These are phyloP conservation scores for Trametes elegans DNA, from an alignment of 768 basidiomycete genomes.

Conservation along the genomic window DNA sequence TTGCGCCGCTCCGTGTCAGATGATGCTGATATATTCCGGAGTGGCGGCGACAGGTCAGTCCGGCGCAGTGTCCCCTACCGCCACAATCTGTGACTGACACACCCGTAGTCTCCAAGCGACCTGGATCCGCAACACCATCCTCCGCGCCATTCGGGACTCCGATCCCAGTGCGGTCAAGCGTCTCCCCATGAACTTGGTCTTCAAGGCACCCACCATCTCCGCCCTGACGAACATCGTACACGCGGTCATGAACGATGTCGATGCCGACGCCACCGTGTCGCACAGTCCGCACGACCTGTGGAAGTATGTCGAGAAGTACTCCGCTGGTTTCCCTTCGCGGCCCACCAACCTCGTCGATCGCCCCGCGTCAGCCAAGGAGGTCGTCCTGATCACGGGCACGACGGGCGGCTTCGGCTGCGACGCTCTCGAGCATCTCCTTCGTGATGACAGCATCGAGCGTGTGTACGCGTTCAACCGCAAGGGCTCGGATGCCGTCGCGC, in stretches of 20 bases:
- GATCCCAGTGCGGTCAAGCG: slow-evolving; percentile 13
- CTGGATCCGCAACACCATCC: slow-evolving; percentile 33
- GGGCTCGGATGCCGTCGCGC: slow-evolving; percentile 16
- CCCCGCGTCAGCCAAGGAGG: slow-evolving; percentile 13
- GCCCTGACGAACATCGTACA: slow-evolving; percentile 23
- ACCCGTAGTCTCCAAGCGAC: slow-evolving; percentile 31
- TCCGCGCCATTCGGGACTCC: slow-evolving; percentile 29
- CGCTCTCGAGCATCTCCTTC: slow-evolving; percentile 27
- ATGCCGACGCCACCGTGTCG: slow-evolving; percentile 5
- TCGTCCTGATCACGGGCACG: slow-evolving; percentile 34
- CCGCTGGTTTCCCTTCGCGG: slow-evolving; percentile 2
- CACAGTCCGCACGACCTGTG: slow-evolving; percentile 1
- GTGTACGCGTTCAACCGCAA: slow-evolving; percentile 30
- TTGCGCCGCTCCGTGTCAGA: slow-evolving; percentile 30
- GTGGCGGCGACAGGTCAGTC: slow-evolving; percentile 39
- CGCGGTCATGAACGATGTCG: background rate
- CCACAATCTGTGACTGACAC: too few species aligned
- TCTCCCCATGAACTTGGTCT: slow-evolving; percentile 35
- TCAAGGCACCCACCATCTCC: slow-evolving; percentile 39
- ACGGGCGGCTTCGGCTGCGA: slow-evolving; percentile 34
- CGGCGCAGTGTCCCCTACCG: too few species aligned
- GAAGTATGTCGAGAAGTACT: slow-evolving; percentile 11
- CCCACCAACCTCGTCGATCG: background rate
- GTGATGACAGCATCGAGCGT: slow-evolving; percentile 12
- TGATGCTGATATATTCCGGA: slow-evolving; percentile 38